Conservation (phyloP, 352 stramenopile species). For the Phytophthora melonis region DNA sequence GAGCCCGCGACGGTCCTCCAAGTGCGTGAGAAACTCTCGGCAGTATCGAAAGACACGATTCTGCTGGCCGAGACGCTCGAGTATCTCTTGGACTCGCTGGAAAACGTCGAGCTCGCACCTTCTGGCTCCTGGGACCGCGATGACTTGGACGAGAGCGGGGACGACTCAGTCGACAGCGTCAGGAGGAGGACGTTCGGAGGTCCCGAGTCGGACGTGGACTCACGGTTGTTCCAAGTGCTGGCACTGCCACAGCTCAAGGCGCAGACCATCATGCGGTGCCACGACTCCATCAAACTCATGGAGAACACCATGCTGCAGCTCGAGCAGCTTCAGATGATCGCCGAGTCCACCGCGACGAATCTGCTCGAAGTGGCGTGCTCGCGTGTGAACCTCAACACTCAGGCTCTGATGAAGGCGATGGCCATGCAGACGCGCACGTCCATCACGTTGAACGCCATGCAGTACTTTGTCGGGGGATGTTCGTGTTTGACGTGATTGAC, state of each 20-base stretch:
- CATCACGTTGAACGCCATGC: conserved; percentile 88
- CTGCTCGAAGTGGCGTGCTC: conserved; percentile 92
- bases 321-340: conserved; percentile 95
- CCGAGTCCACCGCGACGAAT: conserved; percentile 89
- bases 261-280: conserved; percentile 93
- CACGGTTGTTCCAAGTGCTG: conserved; percentile 92
- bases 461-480: conserved; percentile 94
- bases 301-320: conserved; percentile 93
- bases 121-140: conserved; percentile 8
- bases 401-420: conserved; percentile 86
- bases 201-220: conserved; percentile 50
- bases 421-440: conserved; percentile 68
- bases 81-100: conserved; percentile 96
- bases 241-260: conserved; percentile 88
- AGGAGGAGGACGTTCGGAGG: conserved; percentile 20
- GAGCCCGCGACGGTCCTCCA: conserved; percentile 87
- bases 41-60: conserved; percentile 95
- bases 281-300: conserved; percentile 97
- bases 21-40: conserved; percentile 93
- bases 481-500: conserved; percentile 97
- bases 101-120: conserved; percentile 79
- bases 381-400: conserved; percentile 90
- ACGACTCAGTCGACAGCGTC: conserved; percentile 46
- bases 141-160: conserved; percentile 47
- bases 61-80: conserved; percentile 96